Evolutionary conservation across 345 rosid genomes (phyloP), one percentile per base, ranked within the genome.

Genomic region (Eucalyptus tenuipes): DNA sequence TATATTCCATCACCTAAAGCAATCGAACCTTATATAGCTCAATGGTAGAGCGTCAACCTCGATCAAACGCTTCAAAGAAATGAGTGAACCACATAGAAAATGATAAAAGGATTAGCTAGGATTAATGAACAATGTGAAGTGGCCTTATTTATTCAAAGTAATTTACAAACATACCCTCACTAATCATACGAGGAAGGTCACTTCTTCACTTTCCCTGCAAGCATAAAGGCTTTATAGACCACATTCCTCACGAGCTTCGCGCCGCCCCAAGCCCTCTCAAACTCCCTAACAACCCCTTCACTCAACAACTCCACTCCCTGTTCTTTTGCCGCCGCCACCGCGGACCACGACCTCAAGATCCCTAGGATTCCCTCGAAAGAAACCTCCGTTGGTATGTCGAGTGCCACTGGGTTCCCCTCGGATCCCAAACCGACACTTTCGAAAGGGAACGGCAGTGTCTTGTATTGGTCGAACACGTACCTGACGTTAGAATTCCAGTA

Each of bases 261-360:
- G 18, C 96, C 95, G 27, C 97, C 96, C 97, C 97, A 95, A 68
- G 95, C 97, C 85, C 13, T 86, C 91, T 93, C 92, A 22, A 94
- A 87, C 85, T 93, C 95, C 86, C 87, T 92, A 10, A 94, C 92
- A 20, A 91, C 91, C 48, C 50, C 87, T 16, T 92, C 94, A 10
- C 93, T 44, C 89, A 96, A 86, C 92, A 95, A 90, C 64, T 95
- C 97, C 13, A 96, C 93, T 8, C 97, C 96, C 89, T 91, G 86
- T 3, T 91, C 94, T 87, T 91, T 94, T 2, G 97, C 97, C 7
- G 92, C 91, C 24, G 61, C 89, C 52, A 93, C 91, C 3, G 92
- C 93, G 3, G 97, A 94, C 94, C 92, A 92, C 14, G 97, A 93
- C 31, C 90, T 89, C 66, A 94, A 13, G 90, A 95, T 88, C 86